Percentiles rank a stretch among this genome's conserved stretches.
Evolutionary conservation across 768 basidiomycete species (phyloP).

Genomic region (Hydnum rufescens): DNA sequence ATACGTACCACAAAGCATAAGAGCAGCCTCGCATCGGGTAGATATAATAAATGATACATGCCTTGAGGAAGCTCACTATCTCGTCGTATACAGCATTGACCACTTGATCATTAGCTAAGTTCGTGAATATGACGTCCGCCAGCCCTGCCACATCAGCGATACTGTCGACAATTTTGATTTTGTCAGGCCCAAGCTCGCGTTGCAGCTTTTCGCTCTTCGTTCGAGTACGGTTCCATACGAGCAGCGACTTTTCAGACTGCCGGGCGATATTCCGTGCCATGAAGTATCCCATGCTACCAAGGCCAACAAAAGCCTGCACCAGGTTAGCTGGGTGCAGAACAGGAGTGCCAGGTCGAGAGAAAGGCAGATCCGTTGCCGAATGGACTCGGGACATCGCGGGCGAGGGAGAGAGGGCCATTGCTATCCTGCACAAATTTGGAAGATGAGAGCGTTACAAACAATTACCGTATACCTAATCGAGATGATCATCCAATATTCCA

Average conservation of each 20-base stretch:
- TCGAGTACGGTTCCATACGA: constrained; percentile 57
- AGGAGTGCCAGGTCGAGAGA: neutral
- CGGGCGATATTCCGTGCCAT: constrained; percentile 70
- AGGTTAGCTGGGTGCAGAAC: constrained; percentile 5
- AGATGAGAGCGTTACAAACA: too few relatives aligned
- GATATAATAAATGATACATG: too few relatives aligned
- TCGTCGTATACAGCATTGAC: constrained; percentile 42
- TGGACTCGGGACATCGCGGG: too few relatives aligned
- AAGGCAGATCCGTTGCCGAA: neutral
- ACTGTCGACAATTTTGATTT: constrained; percentile 34
- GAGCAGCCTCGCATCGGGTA: neutral
- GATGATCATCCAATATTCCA: too few relatives aligned
- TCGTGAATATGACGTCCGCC: constrained; percentile 62
- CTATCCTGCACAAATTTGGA: too few relatives aligned
- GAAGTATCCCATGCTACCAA: constrained; percentile 29
- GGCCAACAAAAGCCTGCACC: constrained; percentile 29
- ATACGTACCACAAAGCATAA: constrained; percentile 4
- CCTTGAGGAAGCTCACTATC: constrained; percentile 40
- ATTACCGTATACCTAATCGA: too few relatives aligned
- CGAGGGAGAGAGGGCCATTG: too few relatives aligned
- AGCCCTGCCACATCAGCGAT: constrained; percentile 38
- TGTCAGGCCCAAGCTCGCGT: constrained; percentile 33
- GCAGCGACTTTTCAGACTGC: constrained; percentile 29
- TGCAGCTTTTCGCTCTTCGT: constrained; percentile 39
- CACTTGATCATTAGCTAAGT: constrained; percentile 49